Conservation (phyloP, 2,329 filamentous ascomycete genomes). For the Sporothrix luriei region DNA sequence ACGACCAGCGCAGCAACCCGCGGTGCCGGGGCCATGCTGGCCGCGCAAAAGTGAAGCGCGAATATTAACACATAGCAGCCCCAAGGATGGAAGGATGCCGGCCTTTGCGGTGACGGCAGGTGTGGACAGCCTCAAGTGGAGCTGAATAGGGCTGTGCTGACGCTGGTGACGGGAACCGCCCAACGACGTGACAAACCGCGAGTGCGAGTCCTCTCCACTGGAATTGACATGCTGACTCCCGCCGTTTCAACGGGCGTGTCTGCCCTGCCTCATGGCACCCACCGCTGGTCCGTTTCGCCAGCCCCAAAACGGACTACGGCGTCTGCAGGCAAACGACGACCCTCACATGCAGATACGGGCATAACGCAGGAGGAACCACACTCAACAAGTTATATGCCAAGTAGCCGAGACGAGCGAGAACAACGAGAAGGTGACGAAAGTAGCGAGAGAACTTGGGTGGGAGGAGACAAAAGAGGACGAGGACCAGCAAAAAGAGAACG, state of each 20-base stretch:
- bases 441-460: not conserved
- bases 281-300: conserved; percentile 22
- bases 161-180: not conserved
- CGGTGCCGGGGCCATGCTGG: not conserved
- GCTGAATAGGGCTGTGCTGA: conserved; percentile 27
- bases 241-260: conserved; percentile 15
- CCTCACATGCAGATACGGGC: not conserved
- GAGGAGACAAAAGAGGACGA: not conserved
- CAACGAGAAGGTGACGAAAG: not conserved
- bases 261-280: conserved; percentile 22
- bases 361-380: not conserved
- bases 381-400: not conserved
- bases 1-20: not conserved
- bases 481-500: not conserved
- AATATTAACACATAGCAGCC: not conserved
- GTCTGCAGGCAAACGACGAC: conserved; percentile 1
- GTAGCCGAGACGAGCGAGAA: not conserved
- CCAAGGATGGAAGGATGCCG: not conserved
- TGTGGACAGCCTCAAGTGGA: conserved; percentile 16
- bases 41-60: not conserved
- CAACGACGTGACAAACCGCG: not conserved
- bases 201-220: not conserved
- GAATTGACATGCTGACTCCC: conserved; percentile 2
- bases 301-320: conserved; percentile 24
- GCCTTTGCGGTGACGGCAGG: conserved; percentile 3